Conservation (phyloP, 768 basidiomycete genomes). For the Chalciporus pseudorubinellus region DNA sequence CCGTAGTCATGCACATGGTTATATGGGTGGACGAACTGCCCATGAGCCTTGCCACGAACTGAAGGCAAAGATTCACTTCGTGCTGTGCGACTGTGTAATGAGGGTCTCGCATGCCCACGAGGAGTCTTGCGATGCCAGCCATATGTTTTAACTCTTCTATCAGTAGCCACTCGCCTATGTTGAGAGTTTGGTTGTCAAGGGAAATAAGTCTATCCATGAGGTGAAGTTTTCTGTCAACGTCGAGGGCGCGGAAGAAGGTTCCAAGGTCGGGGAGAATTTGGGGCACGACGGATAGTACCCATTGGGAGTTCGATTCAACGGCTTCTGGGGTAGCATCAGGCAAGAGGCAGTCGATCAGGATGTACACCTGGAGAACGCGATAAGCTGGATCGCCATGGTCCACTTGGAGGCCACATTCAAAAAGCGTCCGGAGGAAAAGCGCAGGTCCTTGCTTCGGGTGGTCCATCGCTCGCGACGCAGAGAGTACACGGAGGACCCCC, state of each 20-base stretch:
- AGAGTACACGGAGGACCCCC: conserved; percentile 44
- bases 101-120: conserved; percentile 35
- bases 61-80: conserved; percentile 48
- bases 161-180: conserved; percentile 58
- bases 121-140: conserved; percentile 35
- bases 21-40: conserved; percentile 37
- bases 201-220: conserved; percentile 53
- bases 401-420: conserved; percentile 45
- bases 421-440: conserved; percentile 52
- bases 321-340: conserved; percentile 34
- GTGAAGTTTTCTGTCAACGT: conserved; percentile 51
- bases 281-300: conserved; percentile 57
- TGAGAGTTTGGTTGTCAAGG: conserved; percentile 43
- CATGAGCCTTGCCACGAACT: conserved; percentile 47
- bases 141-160: conserved; percentile 61
- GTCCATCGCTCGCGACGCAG: conserved; percentile 29
- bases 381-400: conserved; percentile 53
- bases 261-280: conserved; percentile 52
- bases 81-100: conserved; percentile 43
- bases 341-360: conserved; percentile 56
- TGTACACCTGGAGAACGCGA: conserved; percentile 53
- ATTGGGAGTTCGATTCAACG: conserved; percentile 38
- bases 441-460: conserved; percentile 41
- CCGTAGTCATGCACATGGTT: too few species aligned
- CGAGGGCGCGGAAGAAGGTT: conserved; percentile 54